These are phyloP conservation scores for Mediolabrus comicus DNA, from an alignment of 108 stramenopile genomes.

Conservation along the genomic window DNA sequence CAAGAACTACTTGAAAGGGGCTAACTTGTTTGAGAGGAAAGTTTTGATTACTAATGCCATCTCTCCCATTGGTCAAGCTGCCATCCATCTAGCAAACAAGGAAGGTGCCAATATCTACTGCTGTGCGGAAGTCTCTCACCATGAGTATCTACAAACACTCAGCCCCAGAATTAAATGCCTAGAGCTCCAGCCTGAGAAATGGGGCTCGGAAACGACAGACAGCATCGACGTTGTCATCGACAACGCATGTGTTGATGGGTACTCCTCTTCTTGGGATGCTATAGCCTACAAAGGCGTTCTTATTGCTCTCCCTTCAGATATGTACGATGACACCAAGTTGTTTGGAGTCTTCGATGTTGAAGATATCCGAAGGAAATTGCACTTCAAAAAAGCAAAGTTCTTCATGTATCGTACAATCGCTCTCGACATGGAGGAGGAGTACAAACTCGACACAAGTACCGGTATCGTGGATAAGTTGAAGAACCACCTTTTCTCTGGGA, in stretches of 20 bases:
- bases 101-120: constrained; percentile 61
- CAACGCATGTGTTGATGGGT: constrained; percentile 46
- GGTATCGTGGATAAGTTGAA: too few species aligned
- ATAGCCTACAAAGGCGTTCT: constrained; percentile 49
- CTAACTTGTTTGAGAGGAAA: constrained; percentile 51
- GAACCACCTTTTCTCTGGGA: too few species aligned
- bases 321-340: constrained; percentile 23
- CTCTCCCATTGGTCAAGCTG: constrained; percentile 56
- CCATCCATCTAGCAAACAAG: constrained; percentile 52
- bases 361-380: constrained; percentile 38
- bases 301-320: constrained; percentile 37
- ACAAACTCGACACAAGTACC: constrained; percentile 29
- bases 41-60: constrained; percentile 69
- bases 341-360: constrained; percentile 46
- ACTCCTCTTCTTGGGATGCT: constrained; percentile 40
- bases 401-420: constrained; percentile 46
- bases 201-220: constrained; percentile 48
- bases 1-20: constrained; percentile 11
- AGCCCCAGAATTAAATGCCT: constrained; percentile 45
- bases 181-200: constrained; percentile 51
- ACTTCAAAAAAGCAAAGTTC: constrained; percentile 43
- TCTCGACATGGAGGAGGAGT: constrained; percentile 48
- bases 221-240: constrained; percentile 72
- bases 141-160: constrained; percentile 43
- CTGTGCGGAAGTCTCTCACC: constrained; percentile 49